These are phyloP conservation scores for Trichoderma orchidacearum DNA, from an alignment of 495 filamentous ascomycete genomes.

Conservation along the genomic window DNA sequence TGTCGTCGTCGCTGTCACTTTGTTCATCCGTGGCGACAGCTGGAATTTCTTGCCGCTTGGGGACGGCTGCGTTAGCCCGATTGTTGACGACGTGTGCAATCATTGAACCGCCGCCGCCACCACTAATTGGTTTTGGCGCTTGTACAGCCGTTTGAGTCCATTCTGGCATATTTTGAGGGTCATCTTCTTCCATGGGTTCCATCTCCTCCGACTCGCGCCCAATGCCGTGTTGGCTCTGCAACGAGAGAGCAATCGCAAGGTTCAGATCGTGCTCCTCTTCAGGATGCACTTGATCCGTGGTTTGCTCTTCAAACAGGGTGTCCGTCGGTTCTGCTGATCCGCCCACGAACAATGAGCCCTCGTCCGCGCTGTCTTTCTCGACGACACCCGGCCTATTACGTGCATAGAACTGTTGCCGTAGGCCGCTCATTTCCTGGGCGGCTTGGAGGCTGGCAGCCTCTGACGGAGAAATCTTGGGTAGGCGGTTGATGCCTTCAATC, in stretches of 20 bases:
- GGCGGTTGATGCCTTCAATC: conserved; percentile 79
- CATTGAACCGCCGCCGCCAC: conserved; percentile 38
- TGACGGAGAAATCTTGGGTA: conserved; percentile 44
- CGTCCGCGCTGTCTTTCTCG: conserved; percentile 15
- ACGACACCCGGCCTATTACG: neutral
- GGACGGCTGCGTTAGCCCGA: conserved; percentile 39
- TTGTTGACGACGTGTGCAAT: conserved; percentile 53
- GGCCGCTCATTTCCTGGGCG: conserved; percentile 3
- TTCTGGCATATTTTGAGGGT: conserved; percentile 22
- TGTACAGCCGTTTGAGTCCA: conserved; percentile 42
- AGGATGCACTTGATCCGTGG: conserved; percentile 22
- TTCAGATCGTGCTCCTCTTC: conserved; percentile 67
- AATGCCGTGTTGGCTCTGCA: conserved; percentile 33
- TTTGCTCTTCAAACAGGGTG: conserved; percentile 13
- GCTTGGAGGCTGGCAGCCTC: neutral
- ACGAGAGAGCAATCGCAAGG: conserved; percentile 71
- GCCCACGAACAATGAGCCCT: conserved; percentile 56
- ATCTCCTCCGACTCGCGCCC: conserved; percentile 11
- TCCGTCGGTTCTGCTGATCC: conserved; percentile 22
- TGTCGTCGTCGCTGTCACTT: conserved; percentile 50
- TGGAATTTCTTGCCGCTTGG: conserved; percentile 17
- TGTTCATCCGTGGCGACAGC: conserved; percentile 5
- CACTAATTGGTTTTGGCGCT: conserved; percentile 34
- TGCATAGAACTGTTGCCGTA: conserved; percentile 3
- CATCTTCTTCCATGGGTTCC: conserved; percentile 31